phyloP scores from a whole-genome alignment of 257 asterid species.

The Vinca minor region DNA sequence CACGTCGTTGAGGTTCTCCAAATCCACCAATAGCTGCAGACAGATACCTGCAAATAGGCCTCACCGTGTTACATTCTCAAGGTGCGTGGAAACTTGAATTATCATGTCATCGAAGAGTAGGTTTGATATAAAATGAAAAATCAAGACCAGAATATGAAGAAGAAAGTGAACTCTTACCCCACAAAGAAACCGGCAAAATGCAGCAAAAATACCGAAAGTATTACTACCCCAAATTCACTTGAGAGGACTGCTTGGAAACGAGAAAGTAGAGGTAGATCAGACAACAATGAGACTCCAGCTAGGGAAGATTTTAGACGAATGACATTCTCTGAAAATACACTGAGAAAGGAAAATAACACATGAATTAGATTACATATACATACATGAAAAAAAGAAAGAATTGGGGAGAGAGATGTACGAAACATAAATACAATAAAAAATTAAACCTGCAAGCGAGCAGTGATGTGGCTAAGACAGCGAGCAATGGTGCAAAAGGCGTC shows the following conservation, averaged over 20 bases:
- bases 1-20: constrained; percentile 79
- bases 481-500: constrained; percentile 65
- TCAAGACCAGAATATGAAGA: neutral
- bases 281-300: constrained; percentile 36
- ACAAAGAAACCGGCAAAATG: constrained; percentile 81
- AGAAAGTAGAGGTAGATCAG: constrained; percentile 41
- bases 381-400: neutral
- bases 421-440: constrained; percentile 6
- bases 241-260: constrained; percentile 40
- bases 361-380: constrained; percentile 9
- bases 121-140: neutral
- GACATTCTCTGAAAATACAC: constrained; percentile 80
- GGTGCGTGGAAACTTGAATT: neutral
- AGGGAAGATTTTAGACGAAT: constrained; percentile 50
- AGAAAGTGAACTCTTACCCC: constrained; percentile 47
- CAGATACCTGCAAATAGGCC: constrained; percentile 40
- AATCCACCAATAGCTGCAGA: constrained; percentile 69
- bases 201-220: constrained; percentile 62
- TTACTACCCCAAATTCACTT: constrained; percentile 49
- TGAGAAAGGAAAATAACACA: constrained; percentile 21
- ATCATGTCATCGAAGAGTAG: neutral
- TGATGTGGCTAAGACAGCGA: constrained; percentile 68
- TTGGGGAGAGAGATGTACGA: neutral
- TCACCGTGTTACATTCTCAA: neutral
- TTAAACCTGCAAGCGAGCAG: constrained; percentile 78